Percentiles rank a stretch among this genome's conserved stretches.
phyloP scores from a whole-genome alignment of 192 early-diverging fungal genomes.

The Backusella sp. region DNA sequence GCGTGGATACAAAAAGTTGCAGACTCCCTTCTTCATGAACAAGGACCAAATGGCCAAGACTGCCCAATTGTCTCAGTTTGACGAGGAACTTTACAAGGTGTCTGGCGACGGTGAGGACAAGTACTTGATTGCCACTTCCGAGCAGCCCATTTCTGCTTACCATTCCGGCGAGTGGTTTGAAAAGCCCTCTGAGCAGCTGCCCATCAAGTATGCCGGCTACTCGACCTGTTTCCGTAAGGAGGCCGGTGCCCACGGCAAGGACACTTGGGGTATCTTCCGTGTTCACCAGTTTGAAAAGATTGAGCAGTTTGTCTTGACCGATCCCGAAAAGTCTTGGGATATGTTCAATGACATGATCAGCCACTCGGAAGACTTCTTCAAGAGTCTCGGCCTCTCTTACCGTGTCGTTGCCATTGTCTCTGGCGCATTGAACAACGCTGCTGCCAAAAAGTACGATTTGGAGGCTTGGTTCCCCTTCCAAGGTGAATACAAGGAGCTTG shows the following conservation, averaged over 20 bases:
- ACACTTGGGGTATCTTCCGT: slow-evolving; percentile 99
- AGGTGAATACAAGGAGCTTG: slow-evolving; percentile 96
- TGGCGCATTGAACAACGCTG: slow-evolving; percentile 97
- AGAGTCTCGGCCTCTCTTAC: slow-evolving; percentile 92
- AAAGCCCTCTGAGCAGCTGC: slow-evolving; percentile 88
- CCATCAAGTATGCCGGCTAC: slow-evolving; percentile 91
- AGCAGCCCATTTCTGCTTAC: slow-evolving; percentile 98
- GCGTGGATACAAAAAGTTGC: slow-evolving; percentile 86
- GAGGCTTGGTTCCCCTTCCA: slow-evolving; percentile 99
- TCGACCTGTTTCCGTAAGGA: slow-evolving; percentile 99
- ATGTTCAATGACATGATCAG: slow-evolving; percentile 96
- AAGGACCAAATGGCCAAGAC: slow-evolving; percentile 98
- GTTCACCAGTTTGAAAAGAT: slow-evolving; percentile 99
- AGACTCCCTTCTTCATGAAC: slow-evolving; percentile 99
- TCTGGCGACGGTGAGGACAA: slow-evolving; percentile 84
- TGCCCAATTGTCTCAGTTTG: slow-evolving; percentile 95
- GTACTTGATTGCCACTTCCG: slow-evolving; percentile 98
- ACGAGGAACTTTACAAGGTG: slow-evolving; percentile 97
- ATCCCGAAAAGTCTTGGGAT: slow-evolving; percentile 98
- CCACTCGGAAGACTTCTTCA: slow-evolving; percentile 92
- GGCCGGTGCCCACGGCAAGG: slow-evolving; percentile 95
- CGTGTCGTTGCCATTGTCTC: slow-evolving; percentile 96
- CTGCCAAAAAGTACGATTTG: slow-evolving; percentile 98
- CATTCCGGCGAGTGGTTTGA: slow-evolving; percentile 96
- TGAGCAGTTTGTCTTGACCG: slow-evolving; percentile 96